Conservation (phyloP, 768 basidiomycete species). For the Leccinum disarticulatum region DNA sequence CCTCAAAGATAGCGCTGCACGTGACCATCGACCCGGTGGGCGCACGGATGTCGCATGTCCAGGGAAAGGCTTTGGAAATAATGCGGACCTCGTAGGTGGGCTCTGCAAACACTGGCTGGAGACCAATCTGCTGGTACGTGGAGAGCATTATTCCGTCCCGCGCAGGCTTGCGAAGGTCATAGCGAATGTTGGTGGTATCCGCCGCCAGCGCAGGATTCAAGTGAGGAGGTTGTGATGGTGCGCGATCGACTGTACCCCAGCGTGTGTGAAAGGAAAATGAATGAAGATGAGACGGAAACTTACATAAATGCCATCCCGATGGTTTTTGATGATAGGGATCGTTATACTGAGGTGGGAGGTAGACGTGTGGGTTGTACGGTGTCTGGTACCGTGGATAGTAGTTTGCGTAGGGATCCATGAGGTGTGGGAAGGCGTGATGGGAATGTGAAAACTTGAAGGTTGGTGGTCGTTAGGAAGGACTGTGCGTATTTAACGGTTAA, state of each 20-base stretch:
- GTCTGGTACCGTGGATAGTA: conserved; percentile 25
- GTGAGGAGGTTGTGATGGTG: conserved; percentile 45
- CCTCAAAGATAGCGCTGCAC: conserved; percentile 56
- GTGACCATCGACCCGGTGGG: conserved; percentile 36
- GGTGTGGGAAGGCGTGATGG: background rate
- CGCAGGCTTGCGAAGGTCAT: conserved; percentile 47
- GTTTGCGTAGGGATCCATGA: conserved; percentile 28
- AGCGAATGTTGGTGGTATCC: conserved; percentile 49
- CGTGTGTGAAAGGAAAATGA: background rate
- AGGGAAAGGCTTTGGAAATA: conserved; percentile 63
- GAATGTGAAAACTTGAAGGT: conserved; percentile 1
- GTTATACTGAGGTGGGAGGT: conserved; percentile 23
- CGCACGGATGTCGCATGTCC: conserved; percentile 56
- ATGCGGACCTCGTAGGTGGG: conserved; percentile 42
- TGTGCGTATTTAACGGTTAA: conserved; percentile 10
- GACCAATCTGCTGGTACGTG: conserved; percentile 41
- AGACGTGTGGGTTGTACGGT: conserved; percentile 32
- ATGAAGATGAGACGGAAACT: background rate
- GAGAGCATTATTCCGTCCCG: conserved; percentile 42
- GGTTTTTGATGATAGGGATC: conserved; percentile 15
- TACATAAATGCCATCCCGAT: conserved; percentile 20
- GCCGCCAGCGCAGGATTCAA: conserved; percentile 54
- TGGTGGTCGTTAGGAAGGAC: background rate
- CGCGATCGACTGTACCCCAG: conserved; percentile 16
- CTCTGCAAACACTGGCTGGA: conserved; percentile 39